Percentiles rank a stretch among this genome's conserved stretches.
phyloP scores from a whole-genome alignment of 129 eudicot genomes.

The Chrysanthemum seticuspe region DNA sequence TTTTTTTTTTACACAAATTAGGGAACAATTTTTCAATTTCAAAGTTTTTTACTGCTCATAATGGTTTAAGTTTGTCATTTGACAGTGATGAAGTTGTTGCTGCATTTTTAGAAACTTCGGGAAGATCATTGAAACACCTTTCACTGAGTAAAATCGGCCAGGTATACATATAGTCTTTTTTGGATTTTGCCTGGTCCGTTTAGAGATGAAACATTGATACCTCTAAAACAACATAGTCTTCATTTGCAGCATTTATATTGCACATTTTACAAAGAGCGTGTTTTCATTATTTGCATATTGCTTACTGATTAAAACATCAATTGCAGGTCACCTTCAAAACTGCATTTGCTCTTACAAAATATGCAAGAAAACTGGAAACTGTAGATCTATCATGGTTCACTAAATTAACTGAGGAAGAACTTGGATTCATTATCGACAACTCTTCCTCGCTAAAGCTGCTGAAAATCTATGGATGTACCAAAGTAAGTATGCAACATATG shows the following conservation, averaged over 20 bases:
- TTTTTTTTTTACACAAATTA: no score
- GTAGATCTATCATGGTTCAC: conserved; percentile 74
- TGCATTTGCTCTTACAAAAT: conserved; percentile 54
- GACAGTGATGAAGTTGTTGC: conserved; percentile 50
- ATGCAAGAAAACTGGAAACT: conserved; percentile 42
- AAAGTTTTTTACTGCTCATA: no score
- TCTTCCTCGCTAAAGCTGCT: conserved; percentile 54
- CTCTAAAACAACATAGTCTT: not conserved
- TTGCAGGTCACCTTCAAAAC: conserved; percentile 55
- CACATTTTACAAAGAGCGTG: not conserved
- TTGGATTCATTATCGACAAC: conserved; percentile 52
- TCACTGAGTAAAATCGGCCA: conserved; percentile 46
- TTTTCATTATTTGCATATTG: not conserved
- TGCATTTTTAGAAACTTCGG: conserved; percentile 63
- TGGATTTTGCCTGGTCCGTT: no score
- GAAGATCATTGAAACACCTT: conserved; percentile 53
- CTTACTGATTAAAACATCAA: not conserved
- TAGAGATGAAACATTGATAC: not conserved
- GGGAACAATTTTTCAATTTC: no score
- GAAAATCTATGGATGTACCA: conserved; percentile 60
- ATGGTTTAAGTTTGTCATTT: no score
- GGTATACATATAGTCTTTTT: conserved; percentile 31
- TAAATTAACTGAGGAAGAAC: conserved; percentile 42
- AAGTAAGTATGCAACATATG: conserved; percentile 39
- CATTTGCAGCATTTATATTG: conserved; percentile 5